Evolutionary conservation across 441 rosid species (phyloP), one percentile per base, ranked within the genome.

Genomic region (Jatropha multifida): DNA sequence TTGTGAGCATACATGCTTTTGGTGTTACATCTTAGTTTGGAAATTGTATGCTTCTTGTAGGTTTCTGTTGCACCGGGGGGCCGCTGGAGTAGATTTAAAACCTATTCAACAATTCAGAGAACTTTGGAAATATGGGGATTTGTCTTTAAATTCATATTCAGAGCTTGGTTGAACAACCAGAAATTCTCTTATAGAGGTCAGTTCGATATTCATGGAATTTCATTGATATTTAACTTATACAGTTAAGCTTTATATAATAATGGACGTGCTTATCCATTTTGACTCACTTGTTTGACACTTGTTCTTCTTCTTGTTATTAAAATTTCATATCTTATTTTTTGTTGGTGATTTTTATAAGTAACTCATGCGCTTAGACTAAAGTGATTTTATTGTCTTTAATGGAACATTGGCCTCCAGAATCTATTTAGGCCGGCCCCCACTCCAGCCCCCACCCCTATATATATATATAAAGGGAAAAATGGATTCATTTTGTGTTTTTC

Each of bases 21-120:
- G 9, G 20, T 20, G 18, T 27, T 2, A 15, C 65, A 58, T 75
- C 20, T 46, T 20, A 15, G 55, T 46, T 46, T 60, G 26, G 23
- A 41, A 67, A 71, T 2, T 65, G 15, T 52, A 51, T 10, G 65
- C 12, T 26, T 51, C 48, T 68, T 79, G 63, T 83, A 95, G 98
- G 99, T 93, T 75, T 96, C 99, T 78, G 94, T 96, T 81, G 92
- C 93, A 56, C 94, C 97, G 48, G 98, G 98, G 65, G 98, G 99
- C 58, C 89, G 97, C 38, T 96, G 99, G 99, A 90, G 81, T 86
- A 89, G 97, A 83, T 96, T 96, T 87, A 94, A 94, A 85, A 90
- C 97, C 44, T 96, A 96, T 77, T 92, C 99, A 4, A 92, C 95
- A 2, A 84, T 96, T 74, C 98, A 96, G 77, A 89, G 99, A 83